Conservation (phyloP, 2,329 filamentous ascomycete species). For the Cadophora malorum region DNA sequence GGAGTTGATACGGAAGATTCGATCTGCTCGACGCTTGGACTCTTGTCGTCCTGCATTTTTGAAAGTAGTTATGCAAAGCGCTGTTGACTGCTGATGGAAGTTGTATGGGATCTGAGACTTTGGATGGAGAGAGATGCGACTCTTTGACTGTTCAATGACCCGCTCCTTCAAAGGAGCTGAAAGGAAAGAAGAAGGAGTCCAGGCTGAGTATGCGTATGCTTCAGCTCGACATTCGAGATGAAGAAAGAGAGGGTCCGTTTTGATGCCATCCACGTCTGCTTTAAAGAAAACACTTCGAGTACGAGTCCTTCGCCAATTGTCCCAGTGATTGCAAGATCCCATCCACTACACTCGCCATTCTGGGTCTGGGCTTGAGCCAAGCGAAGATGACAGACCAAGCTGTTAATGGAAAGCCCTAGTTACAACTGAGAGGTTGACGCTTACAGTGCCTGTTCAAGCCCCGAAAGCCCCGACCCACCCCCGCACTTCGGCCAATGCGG, state of each 20-base stretch:
- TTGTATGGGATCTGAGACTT: too few relatives aligned
- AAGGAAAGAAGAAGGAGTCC: neutral
- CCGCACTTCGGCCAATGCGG: slow-evolving; percentile 2
- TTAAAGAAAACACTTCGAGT: neutral
- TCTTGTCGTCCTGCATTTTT: neutral
- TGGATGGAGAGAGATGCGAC: too few relatives aligned
- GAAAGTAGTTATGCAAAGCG: neutral
- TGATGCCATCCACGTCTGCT: slow-evolving; percentile 5
- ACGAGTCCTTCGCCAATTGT: neutral
- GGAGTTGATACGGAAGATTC: neutral
- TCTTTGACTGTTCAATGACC: neutral
- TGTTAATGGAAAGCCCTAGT: too few relatives aligned
- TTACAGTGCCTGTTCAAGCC: neutral
- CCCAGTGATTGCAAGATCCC: neutral
- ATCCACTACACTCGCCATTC: neutral
- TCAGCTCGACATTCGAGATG: slow-evolving; percentile 9
- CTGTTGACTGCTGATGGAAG: neutral
- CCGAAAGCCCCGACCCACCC: neutral
- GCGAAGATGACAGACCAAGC: neutral
- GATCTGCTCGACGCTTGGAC: slow-evolving; percentile 4
- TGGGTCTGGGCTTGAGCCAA: neutral
- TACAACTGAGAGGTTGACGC: neutral
- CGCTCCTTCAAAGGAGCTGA: slow-evolving; percentile 17
- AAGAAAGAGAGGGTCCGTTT: neutral
- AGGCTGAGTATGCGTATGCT: neutral